Evolutionary conservation across 306 rosid genomes (phyloP).

Genomic region (Gleditsia sinensis): DNA sequence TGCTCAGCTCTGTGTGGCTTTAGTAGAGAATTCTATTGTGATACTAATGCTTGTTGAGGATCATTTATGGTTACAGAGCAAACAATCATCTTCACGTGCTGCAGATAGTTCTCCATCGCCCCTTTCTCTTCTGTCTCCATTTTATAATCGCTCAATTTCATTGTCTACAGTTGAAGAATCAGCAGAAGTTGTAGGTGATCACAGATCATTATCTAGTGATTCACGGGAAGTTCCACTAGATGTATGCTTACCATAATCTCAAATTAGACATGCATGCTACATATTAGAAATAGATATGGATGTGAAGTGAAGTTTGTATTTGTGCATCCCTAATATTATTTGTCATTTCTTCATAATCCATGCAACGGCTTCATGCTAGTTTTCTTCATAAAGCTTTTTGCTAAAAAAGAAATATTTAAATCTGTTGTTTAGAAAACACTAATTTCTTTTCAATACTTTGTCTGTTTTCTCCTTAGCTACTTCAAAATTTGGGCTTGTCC

Average conservation of each 20-base stretch:
- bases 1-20: slow-evolving; percentile 89
- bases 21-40: slow-evolving; percentile 96
- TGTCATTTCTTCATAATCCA: slow-evolving; percentile 21
- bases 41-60: slow-evolving; percentile 99
- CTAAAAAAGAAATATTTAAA: not conserved
- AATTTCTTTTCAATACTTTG: slow-evolving; percentile 16
- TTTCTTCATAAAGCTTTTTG: slow-evolving; percentile 4
- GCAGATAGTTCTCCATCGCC: slow-evolving; percentile 76
- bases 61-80: slow-evolving; percentile 92
- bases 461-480: not conserved
- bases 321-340: not conserved
- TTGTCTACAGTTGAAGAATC: slow-evolving; percentile 46
- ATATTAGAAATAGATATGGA: slow-evolving; percentile 4
- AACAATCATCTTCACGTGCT: slow-evolving; percentile 53
- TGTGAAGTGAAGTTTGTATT: slow-evolving; percentile 23
- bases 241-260: slow-evolving; percentile 53
- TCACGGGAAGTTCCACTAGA: slow-evolving; percentile 73
- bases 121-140: slow-evolving; percentile 71
- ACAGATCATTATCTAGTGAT: slow-evolving; percentile 56
- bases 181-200: slow-evolving; percentile 45
- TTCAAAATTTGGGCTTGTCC: not conserved
- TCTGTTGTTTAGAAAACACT: not conserved
- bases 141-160: slow-evolving; percentile 48
- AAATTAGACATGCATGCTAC: slow-evolving; percentile 28
- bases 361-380: slow-evolving; percentile 24